Conservation (phyloP, 257 asterid species). For the Solanum clarkiae region DNA sequence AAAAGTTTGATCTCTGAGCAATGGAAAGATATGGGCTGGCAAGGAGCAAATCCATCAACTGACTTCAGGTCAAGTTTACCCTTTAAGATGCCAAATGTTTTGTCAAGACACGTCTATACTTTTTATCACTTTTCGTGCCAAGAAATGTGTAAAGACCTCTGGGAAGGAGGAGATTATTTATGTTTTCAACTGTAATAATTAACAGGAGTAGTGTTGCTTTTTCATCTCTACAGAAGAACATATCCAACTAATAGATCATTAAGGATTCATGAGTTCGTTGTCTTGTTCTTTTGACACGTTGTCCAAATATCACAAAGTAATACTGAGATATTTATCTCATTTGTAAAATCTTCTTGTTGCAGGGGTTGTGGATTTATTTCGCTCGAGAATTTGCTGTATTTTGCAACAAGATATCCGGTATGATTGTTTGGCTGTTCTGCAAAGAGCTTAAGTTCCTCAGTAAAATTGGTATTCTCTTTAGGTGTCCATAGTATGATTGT, state of each 20-base stretch:
- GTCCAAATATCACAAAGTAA: neutral
- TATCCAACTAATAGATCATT: neutral
- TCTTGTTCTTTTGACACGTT: neutral
- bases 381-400: conserved; percentile 81
- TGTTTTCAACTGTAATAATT: neutral
- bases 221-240: neutral
- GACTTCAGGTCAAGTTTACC: conserved; percentile 60
- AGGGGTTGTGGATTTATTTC: conserved; percentile 96
- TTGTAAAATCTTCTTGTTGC: conserved; percentile 5
- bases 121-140: neutral
- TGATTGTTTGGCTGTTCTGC: conserved; percentile 24
- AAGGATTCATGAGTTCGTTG: neutral
- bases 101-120: neutral
- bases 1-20: conserved; percentile 74
- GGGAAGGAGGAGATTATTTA: neutral
- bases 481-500: neutral
- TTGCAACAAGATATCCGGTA: conserved; percentile 77
- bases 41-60: conserved; percentile 87
- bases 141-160: neutral
- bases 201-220: neutral
- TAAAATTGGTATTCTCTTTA: neutral
- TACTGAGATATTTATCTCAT: conserved; percentile 8
- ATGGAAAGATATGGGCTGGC: conserved; percentile 99
- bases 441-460: conserved; percentile 1
- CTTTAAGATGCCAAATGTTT: neutral